Conservation (phyloP, 2,329 filamentous ascomycete species). For the Trichoderma harzianum region DNA sequence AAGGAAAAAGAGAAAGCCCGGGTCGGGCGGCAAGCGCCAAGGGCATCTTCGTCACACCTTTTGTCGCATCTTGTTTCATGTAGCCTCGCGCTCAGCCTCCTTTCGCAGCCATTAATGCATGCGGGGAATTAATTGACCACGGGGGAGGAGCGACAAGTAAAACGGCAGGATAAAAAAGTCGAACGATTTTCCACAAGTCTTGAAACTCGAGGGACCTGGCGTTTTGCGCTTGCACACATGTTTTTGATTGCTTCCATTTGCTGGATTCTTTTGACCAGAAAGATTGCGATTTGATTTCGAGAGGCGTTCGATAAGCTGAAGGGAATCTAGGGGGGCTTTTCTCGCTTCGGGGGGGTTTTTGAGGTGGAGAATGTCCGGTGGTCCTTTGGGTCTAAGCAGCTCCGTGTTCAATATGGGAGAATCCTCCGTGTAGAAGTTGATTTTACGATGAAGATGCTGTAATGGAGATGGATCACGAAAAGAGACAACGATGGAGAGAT, state of each 20-base stretch:
- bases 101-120: background rate
- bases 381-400: background rate
- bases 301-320: background rate
- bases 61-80: slow-evolving; percentile 18
- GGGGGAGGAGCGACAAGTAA: background rate
- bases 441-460: background rate
- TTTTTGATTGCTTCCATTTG: too few species aligned
- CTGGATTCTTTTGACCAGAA: background rate
- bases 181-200: slow-evolving; percentile 21
- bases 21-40: slow-evolving; percentile 10
- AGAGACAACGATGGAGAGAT: background rate
- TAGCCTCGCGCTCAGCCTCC: slow-evolving; percentile 9
- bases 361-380: background rate
- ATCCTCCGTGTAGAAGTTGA: background rate
- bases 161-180: slow-evolving; percentile 18
- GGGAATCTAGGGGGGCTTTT: background rate
- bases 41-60: slow-evolving; percentile 13
- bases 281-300: too few species aligned
- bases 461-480: background rate
- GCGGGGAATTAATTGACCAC: background rate
- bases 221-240: too few species aligned
- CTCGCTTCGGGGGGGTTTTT: background rate
- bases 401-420: background rate
- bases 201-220: slow-evolving; percentile 1
- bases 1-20: background rate